A percentile compares a stretch with the other conserved stretches of the same genome.
Evolutionary conservation across 2,329 filamentous ascomycete genomes (phyloP).

Genomic region (Ophiostoma fasciatum): DNA sequence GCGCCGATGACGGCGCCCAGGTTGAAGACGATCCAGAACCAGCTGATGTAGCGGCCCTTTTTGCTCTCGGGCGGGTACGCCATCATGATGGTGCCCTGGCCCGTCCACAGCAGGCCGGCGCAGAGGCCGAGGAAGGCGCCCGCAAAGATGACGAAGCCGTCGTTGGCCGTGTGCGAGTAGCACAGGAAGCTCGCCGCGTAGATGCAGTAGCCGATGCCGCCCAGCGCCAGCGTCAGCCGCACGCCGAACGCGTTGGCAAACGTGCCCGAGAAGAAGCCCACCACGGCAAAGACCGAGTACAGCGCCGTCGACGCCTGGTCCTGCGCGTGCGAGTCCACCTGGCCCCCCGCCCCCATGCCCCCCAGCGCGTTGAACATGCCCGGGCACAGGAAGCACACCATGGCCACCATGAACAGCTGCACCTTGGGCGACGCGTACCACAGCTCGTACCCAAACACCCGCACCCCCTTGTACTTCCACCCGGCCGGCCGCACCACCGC

Average conservation of each 20-base stretch:
- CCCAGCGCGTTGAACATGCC: constrained; percentile 18
- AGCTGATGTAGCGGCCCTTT: constrained; percentile 80
- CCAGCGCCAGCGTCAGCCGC: constrained; percentile 51
- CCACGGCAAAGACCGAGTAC: constrained; percentile 37
- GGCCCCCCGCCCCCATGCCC: constrained; percentile 16
- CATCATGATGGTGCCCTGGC: constrained; percentile 80
- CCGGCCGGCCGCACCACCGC: constrained; percentile 26
- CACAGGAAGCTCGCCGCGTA: constrained; percentile 57
- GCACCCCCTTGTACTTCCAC: constrained; percentile 55
- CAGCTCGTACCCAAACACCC: constrained; percentile 36
- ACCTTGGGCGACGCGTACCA: constrained; percentile 62
- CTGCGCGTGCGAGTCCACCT: constrained; percentile 12
- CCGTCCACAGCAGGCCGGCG: constrained; percentile 68
- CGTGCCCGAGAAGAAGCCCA: constrained; percentile 59
- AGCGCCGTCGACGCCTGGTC: constrained; percentile 27
- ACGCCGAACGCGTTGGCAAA: constrained; percentile 66
- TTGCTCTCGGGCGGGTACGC: constrained; percentile 66
- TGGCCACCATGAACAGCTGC: constrained; percentile 56
- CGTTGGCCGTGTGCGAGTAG: constrained; percentile 53
- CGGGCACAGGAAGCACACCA: constrained; percentile 42
- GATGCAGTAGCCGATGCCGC: constrained; percentile 63
- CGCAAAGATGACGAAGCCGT: constrained; percentile 61
- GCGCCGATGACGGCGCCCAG: constrained; percentile 77
- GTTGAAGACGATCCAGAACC: constrained; percentile 95
- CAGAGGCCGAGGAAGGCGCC: constrained; percentile 65